Conservation (phyloP, 257 asterid genomes). For the Ophiorrhiza pumila region DNA sequence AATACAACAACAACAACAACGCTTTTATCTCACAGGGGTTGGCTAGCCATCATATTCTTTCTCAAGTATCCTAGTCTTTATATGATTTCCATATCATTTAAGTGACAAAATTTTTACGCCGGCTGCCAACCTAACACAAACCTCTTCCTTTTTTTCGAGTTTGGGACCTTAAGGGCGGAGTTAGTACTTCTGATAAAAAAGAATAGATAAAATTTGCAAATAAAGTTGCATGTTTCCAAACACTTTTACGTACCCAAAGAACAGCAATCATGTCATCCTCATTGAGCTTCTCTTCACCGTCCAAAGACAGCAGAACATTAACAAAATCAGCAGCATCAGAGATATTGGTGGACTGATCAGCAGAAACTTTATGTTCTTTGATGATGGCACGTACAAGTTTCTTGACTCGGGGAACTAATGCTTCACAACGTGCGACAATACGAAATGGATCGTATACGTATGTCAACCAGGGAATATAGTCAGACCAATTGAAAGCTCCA, state of each 20-base stretch:
- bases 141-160: too few relatives aligned
- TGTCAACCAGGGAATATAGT: conserved; percentile 55
- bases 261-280: conserved; percentile 27
- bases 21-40: too few relatives aligned
- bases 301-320: conserved; percentile 25
- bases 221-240: not conserved
- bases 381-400: conserved; percentile 42
- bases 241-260: conserved; percentile 26
- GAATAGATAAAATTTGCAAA: too few relatives aligned
- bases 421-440: conserved; percentile 39
- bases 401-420: conserved; percentile 49
- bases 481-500: conserved; percentile 65
- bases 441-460: conserved; percentile 37
- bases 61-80: too few relatives aligned
- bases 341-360: not conserved
- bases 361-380: conserved; percentile 26
- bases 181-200: too few relatives aligned
- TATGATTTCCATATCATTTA: too few relatives aligned
- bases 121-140: too few relatives aligned
- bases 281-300: not conserved
- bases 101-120: too few relatives aligned
- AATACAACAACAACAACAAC: too few relatives aligned
- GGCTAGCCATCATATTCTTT: too few relatives aligned
- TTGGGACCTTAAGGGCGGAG: too few relatives aligned
- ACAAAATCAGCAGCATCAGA: conserved; percentile 24